phyloP scores from a whole-genome alignment of 371 early-diverging fungal species.

The Entomophthora muscae region DNA sequence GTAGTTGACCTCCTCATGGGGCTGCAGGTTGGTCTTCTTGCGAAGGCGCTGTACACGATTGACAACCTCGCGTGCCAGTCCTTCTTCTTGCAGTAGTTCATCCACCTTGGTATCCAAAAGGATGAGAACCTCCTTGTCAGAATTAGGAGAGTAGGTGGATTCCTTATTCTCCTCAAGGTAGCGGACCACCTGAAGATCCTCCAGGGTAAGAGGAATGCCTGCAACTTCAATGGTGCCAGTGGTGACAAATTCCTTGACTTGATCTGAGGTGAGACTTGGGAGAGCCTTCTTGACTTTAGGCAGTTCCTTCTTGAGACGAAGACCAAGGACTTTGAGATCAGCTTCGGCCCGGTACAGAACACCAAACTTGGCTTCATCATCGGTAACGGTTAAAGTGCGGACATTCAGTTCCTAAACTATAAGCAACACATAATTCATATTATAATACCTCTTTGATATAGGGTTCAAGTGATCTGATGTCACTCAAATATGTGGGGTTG shows the following conservation, averaged over 20 bases:
- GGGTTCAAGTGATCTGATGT: conserved; percentile 56
- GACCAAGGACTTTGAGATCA: conserved; percentile 78
- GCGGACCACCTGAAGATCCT: conserved; percentile 63
- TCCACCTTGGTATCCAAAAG: conserved; percentile 75
- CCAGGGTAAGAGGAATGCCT: conserved; percentile 61
- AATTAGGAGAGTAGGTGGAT: conserved; percentile 44
- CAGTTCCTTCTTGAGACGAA: conserved; percentile 75
- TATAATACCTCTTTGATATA: conserved; percentile 60
- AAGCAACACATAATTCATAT: conserved; percentile 2
- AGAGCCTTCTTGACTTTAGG: conserved; percentile 80
- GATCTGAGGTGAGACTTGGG: conserved; percentile 48
- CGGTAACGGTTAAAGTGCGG: conserved; percentile 63
- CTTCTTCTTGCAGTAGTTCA: conserved; percentile 76
- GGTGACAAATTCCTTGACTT: conserved; percentile 63
- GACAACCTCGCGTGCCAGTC: conserved; percentile 91
- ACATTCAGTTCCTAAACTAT: conserved; percentile 68
- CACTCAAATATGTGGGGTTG: conserved; percentile 72
- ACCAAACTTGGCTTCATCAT: conserved; percentile 81
- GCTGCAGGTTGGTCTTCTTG: conserved; percentile 51
- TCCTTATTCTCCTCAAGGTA: conserved; percentile 44
- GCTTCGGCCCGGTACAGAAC: conserved; percentile 82
- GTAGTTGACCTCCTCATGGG: not conserved
- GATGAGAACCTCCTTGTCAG: conserved; percentile 73
- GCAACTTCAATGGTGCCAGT: conserved; percentile 49
- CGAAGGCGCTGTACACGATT: conserved; percentile 97